Evolutionary conservation across 148 eudicot genomes (phyloP), one percentile per base, ranked within the genome.

Genomic region (Vaccinium vitisidaea): DNA sequence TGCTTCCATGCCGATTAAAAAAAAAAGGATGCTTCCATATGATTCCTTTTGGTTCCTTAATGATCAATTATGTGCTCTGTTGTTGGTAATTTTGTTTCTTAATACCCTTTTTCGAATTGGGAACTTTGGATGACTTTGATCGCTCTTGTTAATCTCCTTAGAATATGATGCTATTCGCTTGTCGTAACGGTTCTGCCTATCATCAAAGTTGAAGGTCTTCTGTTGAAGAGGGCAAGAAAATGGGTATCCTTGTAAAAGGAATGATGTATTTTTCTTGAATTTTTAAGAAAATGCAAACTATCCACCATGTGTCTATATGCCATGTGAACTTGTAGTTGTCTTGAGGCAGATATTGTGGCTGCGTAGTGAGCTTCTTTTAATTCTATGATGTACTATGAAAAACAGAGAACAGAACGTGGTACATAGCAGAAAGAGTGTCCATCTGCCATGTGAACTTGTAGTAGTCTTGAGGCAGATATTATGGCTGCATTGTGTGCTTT

Each of bases 91-190:
- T 71, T 7, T n/a, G 43, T 27, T 30, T 39, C 75, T 16, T 74
- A 11, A 74, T 23, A 43, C 13, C 52, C 77, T 15, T 74, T n/a
- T 74, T 74, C 21, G 6, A 4, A 43, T 43, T 43, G 6, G 8
- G 7, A 1, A 56, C 6, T 56, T 56, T 16, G 19, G 18, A 36
- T 9, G 7, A 39, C 18, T 74, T 74, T 74, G 50, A 30, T 39
- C 77, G 39, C 50, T 12, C 8, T 8, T 30, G 77, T 14, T 71
- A 15, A 36, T 74, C 16, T 30, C 6, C 16, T 2, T 69, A 30
- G 32, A 69, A 69, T 69, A 75, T 75, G 79, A 43, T 48, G 53
- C 30, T n/a, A 43, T 43, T 43, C 79, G 23, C 80, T 76, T 76
- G 55, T 21, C 56, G 6, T 23, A 30, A n/a, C n/a, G 55, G 56